Base-by-base conservation (phyloP, 768 basidiomycete species). In the Lepiota venenata region DNA sequence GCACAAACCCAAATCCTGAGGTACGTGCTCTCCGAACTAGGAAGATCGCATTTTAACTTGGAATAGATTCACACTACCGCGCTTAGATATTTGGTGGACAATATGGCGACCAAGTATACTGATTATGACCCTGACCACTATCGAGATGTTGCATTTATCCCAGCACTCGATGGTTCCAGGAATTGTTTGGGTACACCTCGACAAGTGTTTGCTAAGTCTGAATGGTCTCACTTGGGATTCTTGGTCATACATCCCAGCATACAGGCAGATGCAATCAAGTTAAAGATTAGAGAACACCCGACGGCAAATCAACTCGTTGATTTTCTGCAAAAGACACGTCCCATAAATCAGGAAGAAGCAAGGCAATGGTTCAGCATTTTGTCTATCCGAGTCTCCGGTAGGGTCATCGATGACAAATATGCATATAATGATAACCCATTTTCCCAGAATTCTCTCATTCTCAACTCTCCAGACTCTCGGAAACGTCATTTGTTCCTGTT, bases 21-120 rank as follows among this genome's bases (percentile, higher is more conserved):
- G 78, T 78, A 56, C 18, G 9, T 14, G 10, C 22, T 15, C 6
- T 15, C 20, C n/a, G 21, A 15, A 8, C 32, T 9, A 4, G 32
- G 7, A 29, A 54, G 22, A 36, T 15, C 43, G 12, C 14, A 29
- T 14, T 39, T 22, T 37, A 47, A 41, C 45, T 43, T 52, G 15
- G 32, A 47, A 9, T 15, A 76, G 61, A 66, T 80, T 36, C 82
- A 83, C n/a, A 61, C 72, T 4, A 67, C 71, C 9, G 93, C 93
- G 0, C 73, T 98, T 51, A 83, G 84, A 52, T 98, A 96, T 70
- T 76, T 98, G 29, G 69, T 95, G 42, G 85, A 91, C 47, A 88
- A 95, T 61, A 74, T 86, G 25, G 64, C 73, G 7, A 74, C 71
- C 0, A 79, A 79, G 52, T 95, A 90, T 63, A 63, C 68, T 1